Evolutionary conservation across 1,284 basidiomycete genomes (phyloP).

Genomic region (Pseudozyma pruni): DNA sequence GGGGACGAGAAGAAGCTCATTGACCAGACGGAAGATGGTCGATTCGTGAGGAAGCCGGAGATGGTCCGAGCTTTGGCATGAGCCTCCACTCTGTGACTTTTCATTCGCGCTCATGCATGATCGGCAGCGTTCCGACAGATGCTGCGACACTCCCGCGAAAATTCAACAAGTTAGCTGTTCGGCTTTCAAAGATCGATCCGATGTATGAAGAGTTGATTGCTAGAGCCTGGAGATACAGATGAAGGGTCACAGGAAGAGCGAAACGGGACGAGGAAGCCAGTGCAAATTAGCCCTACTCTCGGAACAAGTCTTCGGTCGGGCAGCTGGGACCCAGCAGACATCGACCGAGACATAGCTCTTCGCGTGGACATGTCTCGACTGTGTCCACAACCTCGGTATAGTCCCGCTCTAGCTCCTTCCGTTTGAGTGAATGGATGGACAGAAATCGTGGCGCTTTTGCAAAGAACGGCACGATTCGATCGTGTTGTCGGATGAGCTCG

Average conservation of each 20-base stretch:
- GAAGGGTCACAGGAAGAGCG: background rate
- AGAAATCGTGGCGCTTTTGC: constrained; percentile 41
- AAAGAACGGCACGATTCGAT: constrained; percentile 23
- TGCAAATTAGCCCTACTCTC: too few relatives aligned
- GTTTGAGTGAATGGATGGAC: constrained; percentile 39
- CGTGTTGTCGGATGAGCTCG: constrained; percentile 26
- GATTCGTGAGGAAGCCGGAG: background rate
- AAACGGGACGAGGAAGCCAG: too few relatives aligned
- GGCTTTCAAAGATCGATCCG: too few relatives aligned
- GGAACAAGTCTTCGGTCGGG: constrained; percentile 22
- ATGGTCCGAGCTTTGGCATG: constrained; percentile 1
- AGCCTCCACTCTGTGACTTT: too few relatives aligned
- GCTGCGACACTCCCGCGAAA: too few relatives aligned
- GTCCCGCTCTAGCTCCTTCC: constrained; percentile 43
- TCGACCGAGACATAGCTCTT: constrained; percentile 34
- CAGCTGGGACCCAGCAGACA: constrained; percentile 31
- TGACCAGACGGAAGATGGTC: background rate
- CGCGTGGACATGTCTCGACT: constrained; percentile 26
- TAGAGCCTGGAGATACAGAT: too few relatives aligned
- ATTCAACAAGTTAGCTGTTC: too few relatives aligned
- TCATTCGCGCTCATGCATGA: background rate
- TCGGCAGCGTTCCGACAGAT: too few relatives aligned
- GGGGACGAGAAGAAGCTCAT: background rate
- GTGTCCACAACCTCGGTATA: constrained; percentile 25
- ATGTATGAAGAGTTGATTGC: too few relatives aligned